These are phyloP conservation scores for Prototheca stagnorum DNA, from an alignment of 163 green algal genomes.

Conservation along the genomic window DNA sequence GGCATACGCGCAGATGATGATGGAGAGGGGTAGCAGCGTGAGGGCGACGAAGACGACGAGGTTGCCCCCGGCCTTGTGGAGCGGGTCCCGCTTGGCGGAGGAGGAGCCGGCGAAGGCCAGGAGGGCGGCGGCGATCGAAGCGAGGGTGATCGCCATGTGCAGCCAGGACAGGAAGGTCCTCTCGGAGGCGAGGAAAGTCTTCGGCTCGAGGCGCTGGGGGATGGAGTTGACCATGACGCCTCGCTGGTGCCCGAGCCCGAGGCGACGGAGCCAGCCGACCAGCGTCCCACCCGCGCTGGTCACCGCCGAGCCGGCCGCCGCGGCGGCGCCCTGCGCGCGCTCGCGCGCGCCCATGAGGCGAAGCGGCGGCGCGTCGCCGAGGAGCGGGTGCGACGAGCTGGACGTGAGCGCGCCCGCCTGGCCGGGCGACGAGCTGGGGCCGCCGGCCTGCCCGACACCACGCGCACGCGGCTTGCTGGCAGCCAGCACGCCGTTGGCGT, in stretches of 20 bases:
- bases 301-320: conserved; percentile 5
- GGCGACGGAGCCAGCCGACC: background rate
- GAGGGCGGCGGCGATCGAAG: conserved; percentile 29
- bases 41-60: conserved; percentile 67
- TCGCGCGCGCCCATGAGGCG: too few species aligned
- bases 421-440: background rate
- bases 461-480: background rate
- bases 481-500: background rate
- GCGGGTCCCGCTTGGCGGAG: conserved; percentile 2
- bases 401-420: background rate
- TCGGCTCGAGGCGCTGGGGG: conserved; percentile 19
- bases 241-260: background rate
- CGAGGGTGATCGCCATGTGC: conserved; percentile 40
- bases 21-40: conserved; percentile 70
- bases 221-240: background rate
- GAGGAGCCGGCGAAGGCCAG: conserved; percentile 19
- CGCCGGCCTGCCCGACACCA: too few species aligned
- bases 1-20: conserved; percentile 66
- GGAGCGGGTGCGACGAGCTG: background rate
- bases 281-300: background rate
- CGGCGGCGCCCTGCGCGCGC: background rate
- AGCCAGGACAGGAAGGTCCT: conserved; percentile 49
- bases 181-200: conserved; percentile 40
- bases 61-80: conserved; percentile 4
- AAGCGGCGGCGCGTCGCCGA: too few species aligned